Evolutionary conservation across 139 green algal species (phyloP).

Genomic region (Astrephomene gubernaculifera): DNA sequence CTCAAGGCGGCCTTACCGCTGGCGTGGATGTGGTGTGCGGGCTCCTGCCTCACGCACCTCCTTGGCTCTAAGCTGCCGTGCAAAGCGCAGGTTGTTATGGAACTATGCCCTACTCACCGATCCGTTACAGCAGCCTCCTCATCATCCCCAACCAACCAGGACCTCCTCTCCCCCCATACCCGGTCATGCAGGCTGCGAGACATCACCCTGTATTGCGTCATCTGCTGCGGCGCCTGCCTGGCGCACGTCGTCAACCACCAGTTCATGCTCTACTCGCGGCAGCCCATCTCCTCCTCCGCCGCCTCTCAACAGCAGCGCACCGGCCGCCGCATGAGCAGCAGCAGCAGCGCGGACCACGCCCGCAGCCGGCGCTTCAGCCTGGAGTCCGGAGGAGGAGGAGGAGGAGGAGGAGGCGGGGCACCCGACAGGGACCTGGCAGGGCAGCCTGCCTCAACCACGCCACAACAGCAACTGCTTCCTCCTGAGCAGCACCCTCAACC

Average conservation of each 20-base stretch:
- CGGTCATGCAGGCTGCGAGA: neutral
- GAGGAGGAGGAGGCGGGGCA: no score
- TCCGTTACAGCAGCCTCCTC: no score
- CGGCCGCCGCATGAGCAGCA: neutral
- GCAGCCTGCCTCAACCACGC: neutral
- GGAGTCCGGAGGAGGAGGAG: neutral
- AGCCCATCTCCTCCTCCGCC: neutral
- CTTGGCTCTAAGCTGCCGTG: no score
- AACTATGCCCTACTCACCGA: no score
- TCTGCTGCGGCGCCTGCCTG: neutral
- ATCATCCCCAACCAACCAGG: no score
- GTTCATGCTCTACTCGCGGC: neutral
- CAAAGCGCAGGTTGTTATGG: no score
- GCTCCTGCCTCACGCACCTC: no score
- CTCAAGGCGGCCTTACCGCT: no score
- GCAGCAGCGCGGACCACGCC: neutral
- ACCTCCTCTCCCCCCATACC: no score
- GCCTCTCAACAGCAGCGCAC: no score
- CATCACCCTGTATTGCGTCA: neutral
- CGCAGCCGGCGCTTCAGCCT: neutral
- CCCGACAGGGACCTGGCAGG: neutral
- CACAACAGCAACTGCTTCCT: neutral
- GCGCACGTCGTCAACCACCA: conserved; percentile 29
- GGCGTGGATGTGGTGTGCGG: no score
- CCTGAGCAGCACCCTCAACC: neutral